These are phyloP conservation scores for Cryphonectria parasitica DNA, from an alignment of 2,329 filamentous ascomycete species.

Conservation along the genomic window DNA sequence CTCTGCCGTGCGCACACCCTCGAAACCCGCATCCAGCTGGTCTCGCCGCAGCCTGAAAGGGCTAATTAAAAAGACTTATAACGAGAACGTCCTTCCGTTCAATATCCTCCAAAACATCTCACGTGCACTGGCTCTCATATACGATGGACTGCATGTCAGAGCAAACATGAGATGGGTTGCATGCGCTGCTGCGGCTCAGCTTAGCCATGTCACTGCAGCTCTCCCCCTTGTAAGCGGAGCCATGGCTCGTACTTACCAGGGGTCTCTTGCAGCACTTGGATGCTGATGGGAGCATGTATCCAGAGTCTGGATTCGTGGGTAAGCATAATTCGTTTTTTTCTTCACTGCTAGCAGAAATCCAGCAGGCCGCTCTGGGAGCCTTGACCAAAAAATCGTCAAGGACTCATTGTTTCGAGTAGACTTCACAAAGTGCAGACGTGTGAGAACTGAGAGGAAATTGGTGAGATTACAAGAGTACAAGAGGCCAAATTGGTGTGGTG, in stretches of 20 bases:
- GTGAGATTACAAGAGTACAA: not conserved
- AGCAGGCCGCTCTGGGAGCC: not conserved
- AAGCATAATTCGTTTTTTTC: not conserved
- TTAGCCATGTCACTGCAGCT: not conserved
- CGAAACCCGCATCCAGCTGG: not conserved
- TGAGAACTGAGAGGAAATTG: not conserved
- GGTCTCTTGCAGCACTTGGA: not conserved
- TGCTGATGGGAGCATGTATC: not conserved
- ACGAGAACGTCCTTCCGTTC: not conserved
- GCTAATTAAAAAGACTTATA: not conserved
- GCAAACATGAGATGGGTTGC: not conserved
- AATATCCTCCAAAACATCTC: no score
- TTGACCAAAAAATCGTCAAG: not conserved
- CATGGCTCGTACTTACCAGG: not conserved
- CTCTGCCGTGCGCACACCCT: not conserved
- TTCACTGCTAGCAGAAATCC: not conserved
- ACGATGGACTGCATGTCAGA: not conserved
- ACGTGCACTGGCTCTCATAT: not conserved
- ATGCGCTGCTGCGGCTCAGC: constrained; percentile 1
- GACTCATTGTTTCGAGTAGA: no score
- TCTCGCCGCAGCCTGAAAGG: not conserved
- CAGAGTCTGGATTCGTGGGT: not conserved
- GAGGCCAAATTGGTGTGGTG: not conserved
- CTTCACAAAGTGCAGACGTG: not conserved
- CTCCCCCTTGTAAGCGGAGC: not conserved